Base-by-base conservation (phyloP, 306 rosid species). In the Dalbergia oliveri region DNA sequence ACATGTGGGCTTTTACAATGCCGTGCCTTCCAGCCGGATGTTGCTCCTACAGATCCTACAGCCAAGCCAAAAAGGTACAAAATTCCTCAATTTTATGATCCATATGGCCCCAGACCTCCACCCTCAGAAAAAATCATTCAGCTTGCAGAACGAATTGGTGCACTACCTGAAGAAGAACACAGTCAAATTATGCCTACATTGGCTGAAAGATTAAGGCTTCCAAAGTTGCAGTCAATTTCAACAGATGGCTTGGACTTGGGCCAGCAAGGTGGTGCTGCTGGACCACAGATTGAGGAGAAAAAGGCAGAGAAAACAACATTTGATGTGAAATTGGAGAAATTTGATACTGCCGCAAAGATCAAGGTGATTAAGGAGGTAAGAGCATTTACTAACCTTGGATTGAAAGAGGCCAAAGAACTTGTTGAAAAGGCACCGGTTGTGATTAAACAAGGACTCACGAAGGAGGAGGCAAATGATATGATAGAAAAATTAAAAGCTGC, bases 311-410 rank as follows among this genome's bases (percentile, higher is more conserved):
- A 86, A 78, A 87, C 89, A 35, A 87, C 87, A 37, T 87, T 87
- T 77, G 89, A 87, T 44, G 82, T 87, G 64, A 87, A 87, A 73
- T 64, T 87, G 73, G 87, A 87, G 80, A 87, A 87, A 41, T 87
- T 87, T 50, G 89, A 87, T 63, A 66, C 89, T 37, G 57, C 89
- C 9, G 79, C 89, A 33, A 87, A 87, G 83, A 87, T 87, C 82
- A 87, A 87, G 84, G 89, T 87, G 82, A 87, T 84, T 63, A 87
- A 87, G 84, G 89, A 87, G 82, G 87, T 87, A 62, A 83, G 89
- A 77, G 56, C 87, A 47, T 87, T 87, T 57, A 87, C 89, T 45
- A 78, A 37, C 78, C 61, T 87, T 50, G 89, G 89, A 81, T 67
- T 87, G 84, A 84, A 87, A 84, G 89, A 87, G 73, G 89, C 89